Conservation (phyloP, 345 rosid species). For the Brassica cretica region DNA sequence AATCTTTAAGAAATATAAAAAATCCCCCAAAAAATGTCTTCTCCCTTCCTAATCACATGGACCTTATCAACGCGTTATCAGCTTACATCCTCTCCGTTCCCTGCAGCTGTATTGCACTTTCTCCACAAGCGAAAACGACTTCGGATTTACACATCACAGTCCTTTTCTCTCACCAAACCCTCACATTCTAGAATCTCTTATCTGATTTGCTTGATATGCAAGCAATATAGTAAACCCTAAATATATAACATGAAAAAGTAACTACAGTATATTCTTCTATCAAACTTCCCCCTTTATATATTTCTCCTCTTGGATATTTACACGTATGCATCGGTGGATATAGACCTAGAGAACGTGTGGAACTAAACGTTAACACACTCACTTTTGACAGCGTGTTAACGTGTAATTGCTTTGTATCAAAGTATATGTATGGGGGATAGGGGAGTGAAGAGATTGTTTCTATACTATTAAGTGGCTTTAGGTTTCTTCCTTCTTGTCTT, state of each 20-base stretch:
- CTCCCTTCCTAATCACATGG: slow-evolving; percentile 37
- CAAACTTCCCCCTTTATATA: neutral
- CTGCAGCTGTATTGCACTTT: slow-evolving; percentile 41
- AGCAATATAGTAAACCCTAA: slow-evolving; percentile 13
- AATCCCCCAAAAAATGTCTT: slow-evolving; percentile 22
- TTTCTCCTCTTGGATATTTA: slow-evolving; percentile 28
- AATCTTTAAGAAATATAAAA: neutral
- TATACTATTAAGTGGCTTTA: slow-evolving; percentile 28
- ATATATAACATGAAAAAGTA: neutral
- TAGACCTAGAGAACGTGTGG: slow-evolving; percentile 31
- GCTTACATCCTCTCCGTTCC: slow-evolving; percentile 12
- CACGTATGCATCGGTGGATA: slow-evolving; percentile 35
- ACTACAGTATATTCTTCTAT: slow-evolving; percentile 18
- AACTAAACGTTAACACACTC: slow-evolving; percentile 39
- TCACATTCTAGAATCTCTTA: slow-evolving; percentile 14
- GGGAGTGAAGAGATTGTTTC: neutral
- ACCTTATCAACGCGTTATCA: slow-evolving; percentile 35
- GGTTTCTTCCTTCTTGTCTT: slow-evolving; percentile 26
- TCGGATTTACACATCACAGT: slow-evolving; percentile 13
- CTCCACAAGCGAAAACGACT: slow-evolving; percentile 29
- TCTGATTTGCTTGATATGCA: slow-evolving; percentile 27
- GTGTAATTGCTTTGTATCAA: slow-evolving; percentile 5
- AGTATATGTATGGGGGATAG: slow-evolving; percentile 1
- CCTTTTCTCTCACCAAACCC: slow-evolving; percentile 28
- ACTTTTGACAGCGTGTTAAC: slow-evolving; percentile 41